Base-by-base conservation (phyloP, 371 early-diverging fungal species). In the Amoeboaphelidium protococcarum region DNA sequence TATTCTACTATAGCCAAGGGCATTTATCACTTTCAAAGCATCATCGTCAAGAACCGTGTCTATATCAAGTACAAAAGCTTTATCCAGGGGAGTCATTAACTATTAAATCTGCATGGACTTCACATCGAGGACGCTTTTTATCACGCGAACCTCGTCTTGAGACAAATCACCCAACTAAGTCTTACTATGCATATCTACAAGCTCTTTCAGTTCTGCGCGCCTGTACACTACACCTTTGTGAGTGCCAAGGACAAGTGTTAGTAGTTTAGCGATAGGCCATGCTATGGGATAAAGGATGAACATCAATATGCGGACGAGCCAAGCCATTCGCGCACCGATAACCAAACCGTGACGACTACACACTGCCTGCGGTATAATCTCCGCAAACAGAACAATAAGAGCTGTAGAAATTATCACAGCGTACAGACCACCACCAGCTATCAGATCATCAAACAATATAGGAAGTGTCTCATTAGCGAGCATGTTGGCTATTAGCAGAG, bases 401-500 rank as follows among this genome's bases (percentile, higher is more conserved):
- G 67, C 75, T 1, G 86, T 87, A 1, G 90, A 90, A 4, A 76
- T 68, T 2, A 89, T 57, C 44, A 94, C 73, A 1, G 95, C 95
- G n/a, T 61, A 65, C 46, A 74, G 68, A 44, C 83, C 74, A 25
- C 78, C 76, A 44, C 80, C 80, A 40, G 75, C 76, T 31, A 12
- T 44, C 6, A 40, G 16, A 40, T 16, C 40, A 40, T 31, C 16
- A n/a, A n/a, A 31, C 23, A 94, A 68, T 40, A 92, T 82, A 2
- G 95, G 95, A 42, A 94, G 59, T 0, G 91, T 80, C 58, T 90
- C 89, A 61, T 91, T 91, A 42, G 89, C 71, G 20, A 94, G 65
- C 12, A 84, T 84, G 62, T 90, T 94, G 3, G 80, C 72, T 21
- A 94, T 58, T 26, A 94, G 55, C 41, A 94, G 60, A 2, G 91